Evolutionary conservation across 2,329 filamentous ascomycete genomes (phyloP).

Genomic region (Colletotrichum sp.): DNA sequence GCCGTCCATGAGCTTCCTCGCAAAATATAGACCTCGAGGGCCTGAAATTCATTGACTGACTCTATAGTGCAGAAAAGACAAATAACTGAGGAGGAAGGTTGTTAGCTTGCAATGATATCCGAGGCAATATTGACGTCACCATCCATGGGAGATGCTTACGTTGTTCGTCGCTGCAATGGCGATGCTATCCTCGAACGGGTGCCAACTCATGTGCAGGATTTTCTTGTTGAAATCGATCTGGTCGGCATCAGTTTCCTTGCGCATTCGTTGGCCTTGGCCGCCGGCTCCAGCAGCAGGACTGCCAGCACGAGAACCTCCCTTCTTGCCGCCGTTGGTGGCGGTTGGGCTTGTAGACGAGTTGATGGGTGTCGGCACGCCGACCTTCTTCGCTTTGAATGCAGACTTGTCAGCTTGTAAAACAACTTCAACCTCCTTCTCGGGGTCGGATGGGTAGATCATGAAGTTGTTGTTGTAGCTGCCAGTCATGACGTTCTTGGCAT

Average conservation of each 20-base stretch:
- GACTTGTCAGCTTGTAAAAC: conserved; percentile 98
- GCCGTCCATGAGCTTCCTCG: not conserved
- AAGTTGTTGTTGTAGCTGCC: conserved; percentile 99
- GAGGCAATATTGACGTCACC: not conserved
- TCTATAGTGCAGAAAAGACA: conserved; percentile 77
- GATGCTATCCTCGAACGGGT: conserved; percentile 99
- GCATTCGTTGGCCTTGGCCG: conserved; percentile 85
- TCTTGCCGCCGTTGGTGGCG: conserved; percentile 77
- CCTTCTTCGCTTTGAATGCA: conserved; percentile 99
- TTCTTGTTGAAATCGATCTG: conserved; percentile 99
- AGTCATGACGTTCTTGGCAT: conserved; percentile 99
- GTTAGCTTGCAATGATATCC: not conserved
- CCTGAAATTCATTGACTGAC: not conserved
- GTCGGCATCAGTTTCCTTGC: conserved; percentile 98
- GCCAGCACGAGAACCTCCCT: conserved; percentile 83
- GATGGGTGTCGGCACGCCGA: conserved; percentile 96
- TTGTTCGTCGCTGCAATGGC: conserved; percentile 99
- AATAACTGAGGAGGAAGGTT: conserved; percentile 60
- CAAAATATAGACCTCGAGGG: not conserved
- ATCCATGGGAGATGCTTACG: conserved; percentile 62
- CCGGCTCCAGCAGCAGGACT: conserved; percentile 76
- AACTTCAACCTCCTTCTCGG: conserved; percentile 95
- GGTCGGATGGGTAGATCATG: conserved; percentile 99
- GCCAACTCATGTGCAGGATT: conserved; percentile 99
- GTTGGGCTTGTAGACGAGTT: conserved; percentile 79